A percentile compares a stretch with the other conserved stretches of the same genome.
phyloP scores from a whole-genome alignment of 768 basidiomycete genomes.

The Agaricus sinodeliciosus region DNA sequence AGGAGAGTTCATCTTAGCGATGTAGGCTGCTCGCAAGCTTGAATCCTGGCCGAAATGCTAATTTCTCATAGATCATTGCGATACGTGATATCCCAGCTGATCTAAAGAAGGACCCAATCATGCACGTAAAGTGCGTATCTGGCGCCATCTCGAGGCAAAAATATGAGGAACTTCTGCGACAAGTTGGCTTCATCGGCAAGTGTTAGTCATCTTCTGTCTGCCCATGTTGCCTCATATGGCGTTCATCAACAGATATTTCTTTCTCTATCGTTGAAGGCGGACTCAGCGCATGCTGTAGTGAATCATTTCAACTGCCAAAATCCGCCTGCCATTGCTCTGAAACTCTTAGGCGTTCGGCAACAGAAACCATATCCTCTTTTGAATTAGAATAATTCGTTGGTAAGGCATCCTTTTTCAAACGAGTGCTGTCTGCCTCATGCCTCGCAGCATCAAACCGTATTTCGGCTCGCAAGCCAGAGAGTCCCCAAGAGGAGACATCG shows the following conservation, averaged over 20 bases:
- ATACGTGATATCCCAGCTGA: slow-evolving; percentile 34
- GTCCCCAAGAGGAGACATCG: slow-evolving; percentile 2
- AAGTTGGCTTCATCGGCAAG: slow-evolving; percentile 38
- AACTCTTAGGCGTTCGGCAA: background rate
- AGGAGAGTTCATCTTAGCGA: slow-evolving; percentile 45
- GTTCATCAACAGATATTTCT: slow-evolving; percentile 25
- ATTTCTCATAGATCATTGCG: slow-evolving; percentile 34
- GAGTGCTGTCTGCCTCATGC: background rate
- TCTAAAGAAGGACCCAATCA: slow-evolving; percentile 32
- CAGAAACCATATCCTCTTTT: slow-evolving; percentile 11
- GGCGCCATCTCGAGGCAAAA: slow-evolving; percentile 35
- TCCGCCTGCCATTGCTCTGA: no score
- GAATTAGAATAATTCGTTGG: slow-evolving; percentile 41
- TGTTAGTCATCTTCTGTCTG: background rate
- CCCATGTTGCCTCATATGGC: no score
- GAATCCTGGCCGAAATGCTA: no score
- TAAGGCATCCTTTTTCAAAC: slow-evolving; percentile 18
- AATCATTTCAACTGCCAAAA: background rate
- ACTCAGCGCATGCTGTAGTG: slow-evolving; percentile 28
- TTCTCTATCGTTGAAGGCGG: slow-evolving; percentile 37
- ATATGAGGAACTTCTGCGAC: slow-evolving; percentile 29
- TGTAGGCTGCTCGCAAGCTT: slow-evolving; percentile 23
- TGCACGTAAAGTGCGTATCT: slow-evolving; percentile 39
- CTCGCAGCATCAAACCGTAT: slow-evolving; percentile 39
- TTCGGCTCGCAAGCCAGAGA: slow-evolving; percentile 30